Conservation (phyloP, 2,329 filamentous ascomycete species). For the Colletotrichum orchidophilum region DNA sequence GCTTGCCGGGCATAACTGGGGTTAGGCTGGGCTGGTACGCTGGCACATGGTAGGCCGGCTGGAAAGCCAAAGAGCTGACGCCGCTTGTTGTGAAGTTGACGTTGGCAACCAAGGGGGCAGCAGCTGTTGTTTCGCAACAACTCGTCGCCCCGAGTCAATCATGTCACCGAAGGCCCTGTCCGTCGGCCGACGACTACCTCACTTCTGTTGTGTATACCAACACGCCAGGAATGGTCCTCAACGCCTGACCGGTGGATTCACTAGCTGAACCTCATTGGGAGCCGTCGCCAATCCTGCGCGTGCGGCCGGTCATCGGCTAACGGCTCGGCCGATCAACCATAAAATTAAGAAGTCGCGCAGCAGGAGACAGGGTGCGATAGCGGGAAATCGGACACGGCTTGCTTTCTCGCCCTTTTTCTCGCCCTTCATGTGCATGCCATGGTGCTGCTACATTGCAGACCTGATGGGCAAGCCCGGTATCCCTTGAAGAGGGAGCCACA, state of each 20-base stretch:
- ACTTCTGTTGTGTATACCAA: neutral
- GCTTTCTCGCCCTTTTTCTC: too few species aligned
- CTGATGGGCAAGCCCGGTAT: conserved; percentile 1
- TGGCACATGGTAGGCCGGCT: conserved; percentile 29
- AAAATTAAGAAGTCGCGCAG: neutral
- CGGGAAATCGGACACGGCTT: neutral
- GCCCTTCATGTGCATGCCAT: neutral
- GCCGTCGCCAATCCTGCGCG: neutral
- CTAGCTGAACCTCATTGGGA: neutral
- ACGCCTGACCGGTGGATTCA: neutral
- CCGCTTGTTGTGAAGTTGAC: neutral
- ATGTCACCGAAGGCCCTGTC: neutral
- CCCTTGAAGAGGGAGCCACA: neutral
- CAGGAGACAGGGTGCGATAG: neutral
- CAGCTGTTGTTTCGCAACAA: neutral
- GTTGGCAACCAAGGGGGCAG: neutral
- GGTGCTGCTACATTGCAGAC: neutral
- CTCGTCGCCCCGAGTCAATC: neutral
- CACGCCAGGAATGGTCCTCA: neutral
- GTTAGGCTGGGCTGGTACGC: conserved; percentile 10
- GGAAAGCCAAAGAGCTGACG: conserved; percentile 9
- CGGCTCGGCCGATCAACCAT: conserved; percentile 16
- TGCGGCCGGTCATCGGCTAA: neutral
- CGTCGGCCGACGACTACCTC: neutral
- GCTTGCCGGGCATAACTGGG: neutral